Evolutionary conservation across 768 basidiomycete genomes (phyloP).

Genomic region (Pilatotrama ljubarskyi): DNA sequence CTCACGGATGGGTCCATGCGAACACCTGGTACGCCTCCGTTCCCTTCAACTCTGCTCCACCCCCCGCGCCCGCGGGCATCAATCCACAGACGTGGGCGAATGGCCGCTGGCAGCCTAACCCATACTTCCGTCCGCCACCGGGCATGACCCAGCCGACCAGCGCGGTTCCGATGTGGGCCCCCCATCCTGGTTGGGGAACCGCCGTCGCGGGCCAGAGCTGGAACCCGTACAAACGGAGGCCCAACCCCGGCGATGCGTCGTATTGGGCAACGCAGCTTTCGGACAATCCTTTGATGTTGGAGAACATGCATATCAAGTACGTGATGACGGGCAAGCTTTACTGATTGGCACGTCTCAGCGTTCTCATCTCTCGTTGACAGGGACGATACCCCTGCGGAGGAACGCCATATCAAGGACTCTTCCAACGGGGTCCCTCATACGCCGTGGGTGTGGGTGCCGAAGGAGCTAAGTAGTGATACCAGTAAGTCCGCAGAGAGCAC

Average conservation of each 20-base stretch:
- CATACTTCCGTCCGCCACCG: slow-evolving; percentile 22
- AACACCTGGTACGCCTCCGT: slow-evolving; percentile 12
- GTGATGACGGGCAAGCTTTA: slow-evolving; percentile 28
- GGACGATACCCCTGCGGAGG: slow-evolving; percentile 19
- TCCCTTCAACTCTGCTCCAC: slow-evolving; percentile 38
- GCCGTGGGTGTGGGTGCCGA: slow-evolving; percentile 71
- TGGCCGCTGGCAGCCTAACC: slow-evolving; percentile 42
- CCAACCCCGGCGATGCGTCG: slow-evolving; percentile 61
- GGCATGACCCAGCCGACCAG: slow-evolving; percentile 8
- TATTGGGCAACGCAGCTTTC: slow-evolving; percentile 61
- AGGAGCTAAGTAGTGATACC: slow-evolving; percentile 22
- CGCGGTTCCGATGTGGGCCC: slow-evolving; percentile 25
- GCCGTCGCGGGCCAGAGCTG: slow-evolving; percentile 33
- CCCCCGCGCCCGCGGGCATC: slow-evolving; percentile 56
- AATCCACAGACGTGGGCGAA: slow-evolving; percentile 46
- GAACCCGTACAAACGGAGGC: slow-evolving; percentile 66
- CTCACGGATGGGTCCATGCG: slow-evolving; percentile 18
- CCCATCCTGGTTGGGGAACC: slow-evolving; percentile 30
- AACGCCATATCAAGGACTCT: slow-evolving; percentile 16
- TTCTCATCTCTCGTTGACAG: background rate
- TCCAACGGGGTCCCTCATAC: slow-evolving; percentile 47
- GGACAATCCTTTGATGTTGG: slow-evolving; percentile 65
- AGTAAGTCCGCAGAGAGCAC: slow-evolving; percentile 23
- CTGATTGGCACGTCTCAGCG: background rate
- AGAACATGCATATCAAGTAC: slow-evolving; percentile 65